Percentiles rank a stretch among this genome's conserved stretches.
Conservation (phyloP, 768 basidiomycete species). For the Cytidiella melzeri region DNA sequence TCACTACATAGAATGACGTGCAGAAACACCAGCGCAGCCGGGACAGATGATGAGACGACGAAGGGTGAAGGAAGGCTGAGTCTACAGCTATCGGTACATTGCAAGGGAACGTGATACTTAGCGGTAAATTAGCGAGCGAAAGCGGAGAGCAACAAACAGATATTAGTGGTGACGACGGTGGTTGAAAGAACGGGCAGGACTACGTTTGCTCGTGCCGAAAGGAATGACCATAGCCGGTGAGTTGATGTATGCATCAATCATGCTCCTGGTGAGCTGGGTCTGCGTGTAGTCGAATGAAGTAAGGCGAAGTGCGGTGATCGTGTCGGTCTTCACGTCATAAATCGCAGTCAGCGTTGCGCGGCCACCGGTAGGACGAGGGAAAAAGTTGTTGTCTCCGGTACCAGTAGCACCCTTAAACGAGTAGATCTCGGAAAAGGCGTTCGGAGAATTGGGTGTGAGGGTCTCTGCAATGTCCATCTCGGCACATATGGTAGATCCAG, state of each 20-base stretch:
- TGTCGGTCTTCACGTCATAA: constrained; percentile 24
- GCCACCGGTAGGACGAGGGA: constrained; percentile 18
- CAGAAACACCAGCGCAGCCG: too few relatives aligned
- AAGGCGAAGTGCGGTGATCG: constrained; percentile 20
- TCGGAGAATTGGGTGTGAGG: constrained; percentile 15
- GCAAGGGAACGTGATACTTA: too few relatives aligned
- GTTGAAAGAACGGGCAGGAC: neutral
- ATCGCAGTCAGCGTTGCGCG: constrained; percentile 17
- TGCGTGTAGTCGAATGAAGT: constrained; percentile 22
- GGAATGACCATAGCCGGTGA: constrained; percentile 17
- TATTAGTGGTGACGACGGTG: constrained; percentile 2
- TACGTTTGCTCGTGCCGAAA: constrained; percentile 11
- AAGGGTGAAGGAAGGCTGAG: too few relatives aligned
- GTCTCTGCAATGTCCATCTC: constrained; percentile 26
- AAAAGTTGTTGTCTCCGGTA: constrained; percentile 16
- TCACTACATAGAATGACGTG: too few relatives aligned
- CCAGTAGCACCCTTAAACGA: constrained; percentile 26
- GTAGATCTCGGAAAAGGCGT: constrained; percentile 27
- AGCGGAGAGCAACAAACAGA: too few relatives aligned
- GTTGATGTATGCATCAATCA: constrained; percentile 21
- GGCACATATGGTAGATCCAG: constrained; percentile 16
- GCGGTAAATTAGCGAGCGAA: too few relatives aligned
- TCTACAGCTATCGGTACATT: too few relatives aligned
- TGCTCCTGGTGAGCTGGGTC: constrained; percentile 17
- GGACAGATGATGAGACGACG: too few relatives aligned